Percentiles rank a stretch among this genome's conserved stretches.
Conservation (phyloP, 768 basidiomycete species). For the Tulasnella sp. region DNA sequence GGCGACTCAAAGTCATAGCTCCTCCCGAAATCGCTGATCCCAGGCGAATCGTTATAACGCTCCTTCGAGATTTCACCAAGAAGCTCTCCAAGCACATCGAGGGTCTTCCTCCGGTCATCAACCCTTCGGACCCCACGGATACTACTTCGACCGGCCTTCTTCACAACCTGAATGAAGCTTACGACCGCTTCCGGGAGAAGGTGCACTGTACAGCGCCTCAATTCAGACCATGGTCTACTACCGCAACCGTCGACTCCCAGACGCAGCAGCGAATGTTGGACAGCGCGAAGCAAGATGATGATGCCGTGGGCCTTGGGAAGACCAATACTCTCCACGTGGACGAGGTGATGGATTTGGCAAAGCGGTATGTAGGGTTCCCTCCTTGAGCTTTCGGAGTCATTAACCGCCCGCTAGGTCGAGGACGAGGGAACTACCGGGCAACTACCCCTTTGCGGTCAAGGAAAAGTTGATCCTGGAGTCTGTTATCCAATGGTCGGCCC, state of each 20-base stretch:
- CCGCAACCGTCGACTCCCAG: neutral
- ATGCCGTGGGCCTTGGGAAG: neutral
- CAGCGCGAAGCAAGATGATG: conserved; percentile 5
- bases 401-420: neutral
- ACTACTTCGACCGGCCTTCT: neutral
- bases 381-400: neutral
- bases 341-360: conserved; percentile 31
- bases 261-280: conserved; percentile 3
- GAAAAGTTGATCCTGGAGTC: neutral
- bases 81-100: conserved; percentile 19
- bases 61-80: conserved; percentile 19
- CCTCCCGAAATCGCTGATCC: conserved; percentile 16
- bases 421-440: conserved; percentile 1
- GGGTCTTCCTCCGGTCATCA: conserved; percentile 4
- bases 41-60: neutral
- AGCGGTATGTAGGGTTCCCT: conserved; percentile 9
- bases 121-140: neutral
- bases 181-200: conserved; percentile 17
- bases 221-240: conserved; percentile 5
- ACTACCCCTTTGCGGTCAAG: conserved; percentile 31
- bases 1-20: neutral
- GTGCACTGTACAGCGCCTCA: conserved; percentile 6
- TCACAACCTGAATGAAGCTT: neutral
- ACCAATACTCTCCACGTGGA: conserved; percentile 29
- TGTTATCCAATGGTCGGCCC: neutral